Conservation (phyloP, 1,284 basidiomycete genomes). For the Earliella scabrosa region DNA sequence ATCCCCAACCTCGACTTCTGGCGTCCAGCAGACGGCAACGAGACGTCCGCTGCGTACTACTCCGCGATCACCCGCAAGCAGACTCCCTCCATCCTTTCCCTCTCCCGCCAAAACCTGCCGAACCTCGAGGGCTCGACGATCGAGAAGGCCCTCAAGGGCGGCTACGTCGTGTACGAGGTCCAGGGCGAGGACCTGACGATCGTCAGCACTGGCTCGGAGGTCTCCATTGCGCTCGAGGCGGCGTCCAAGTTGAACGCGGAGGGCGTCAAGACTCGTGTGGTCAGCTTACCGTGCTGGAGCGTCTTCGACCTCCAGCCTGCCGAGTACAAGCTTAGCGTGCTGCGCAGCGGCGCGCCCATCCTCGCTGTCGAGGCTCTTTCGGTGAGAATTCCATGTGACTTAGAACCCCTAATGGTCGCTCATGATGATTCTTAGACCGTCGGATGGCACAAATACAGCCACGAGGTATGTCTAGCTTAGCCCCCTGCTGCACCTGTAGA, state of each 20-base stretch:
- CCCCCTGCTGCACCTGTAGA: neutral
- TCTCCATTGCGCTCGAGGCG: slow-evolving; percentile 85
- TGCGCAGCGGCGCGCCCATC: slow-evolving; percentile 89
- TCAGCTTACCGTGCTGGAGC: slow-evolving; percentile 89
- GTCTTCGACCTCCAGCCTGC: slow-evolving; percentile 86
- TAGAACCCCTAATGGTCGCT: too few species aligned
- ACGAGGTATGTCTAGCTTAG: slow-evolving; percentile 55
- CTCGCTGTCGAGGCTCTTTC: slow-evolving; percentile 88
- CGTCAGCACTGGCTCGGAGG: slow-evolving; percentile 90
- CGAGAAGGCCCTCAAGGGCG: slow-evolving; percentile 84
- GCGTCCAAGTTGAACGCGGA: slow-evolving; percentile 75
- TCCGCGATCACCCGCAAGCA: slow-evolving; percentile 74
- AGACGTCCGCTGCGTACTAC: slow-evolving; percentile 90
- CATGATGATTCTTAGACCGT: slow-evolving; percentile 60
- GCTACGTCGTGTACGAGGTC: slow-evolving; percentile 88
- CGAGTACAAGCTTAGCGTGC: slow-evolving; percentile 83
- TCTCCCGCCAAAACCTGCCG: slow-evolving; percentile 92
- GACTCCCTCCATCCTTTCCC: slow-evolving; percentile 88
- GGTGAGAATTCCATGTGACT: slow-evolving; percentile 38
- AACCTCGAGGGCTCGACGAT: slow-evolving; percentile 90
- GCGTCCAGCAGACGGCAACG: slow-evolving; percentile 94
- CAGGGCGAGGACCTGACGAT: slow-evolving; percentile 82
- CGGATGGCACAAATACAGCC: slow-evolving; percentile 88
- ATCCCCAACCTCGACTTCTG: slow-evolving; percentile 91
- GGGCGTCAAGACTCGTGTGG: slow-evolving; percentile 83